phyloP scores from a whole-genome alignment of 305 asterid genomes.

The Salvia sclarea region DNA sequence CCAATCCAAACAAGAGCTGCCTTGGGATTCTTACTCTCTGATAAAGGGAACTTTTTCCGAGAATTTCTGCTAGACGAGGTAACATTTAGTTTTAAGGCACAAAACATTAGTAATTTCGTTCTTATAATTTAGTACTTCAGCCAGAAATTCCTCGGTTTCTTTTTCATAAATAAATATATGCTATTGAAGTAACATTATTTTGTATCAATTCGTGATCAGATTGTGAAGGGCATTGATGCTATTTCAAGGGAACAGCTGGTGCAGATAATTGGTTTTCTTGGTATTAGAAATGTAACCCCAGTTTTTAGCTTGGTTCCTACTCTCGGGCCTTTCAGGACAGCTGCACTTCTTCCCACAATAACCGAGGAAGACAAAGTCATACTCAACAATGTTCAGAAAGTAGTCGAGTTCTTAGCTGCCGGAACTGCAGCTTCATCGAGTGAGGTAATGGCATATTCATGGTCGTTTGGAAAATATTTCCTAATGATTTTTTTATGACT shows the following conservation, averaged over 20 bases:
- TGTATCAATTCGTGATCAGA: constrained; percentile 45
- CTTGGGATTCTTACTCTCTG: constrained; percentile 81
- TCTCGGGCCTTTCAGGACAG: constrained; percentile 77
- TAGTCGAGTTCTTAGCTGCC: constrained; percentile 69
- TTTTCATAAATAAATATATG: constrained; percentile 5
- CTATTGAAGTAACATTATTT: constrained; percentile 26
- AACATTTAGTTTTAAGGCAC: constrained; percentile 20
- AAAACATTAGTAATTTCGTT: not conserved
- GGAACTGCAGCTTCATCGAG: constrained; percentile 59
- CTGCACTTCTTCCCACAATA: constrained; percentile 81
- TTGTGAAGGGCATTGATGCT: constrained; percentile 97
- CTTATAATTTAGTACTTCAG: not conserved
- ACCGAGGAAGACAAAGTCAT: constrained; percentile 88
- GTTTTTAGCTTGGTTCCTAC: constrained; percentile 87
- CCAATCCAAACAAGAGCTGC: constrained; percentile 96
- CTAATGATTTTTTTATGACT: not conserved
- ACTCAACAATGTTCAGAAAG: constrained; percentile 84
- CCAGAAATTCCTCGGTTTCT: not conserved
- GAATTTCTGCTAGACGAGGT: constrained; percentile 98
- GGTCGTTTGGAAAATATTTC: not conserved
- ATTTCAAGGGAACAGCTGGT: constrained; percentile 89
- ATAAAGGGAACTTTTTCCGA: constrained; percentile 89
- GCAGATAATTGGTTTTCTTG: constrained; percentile 68
- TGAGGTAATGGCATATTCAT: constrained; percentile 52
- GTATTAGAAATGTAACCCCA: constrained; percentile 68